Conservation (phyloP, 306 rosid genomes). For the Fragaria vesca region DNA sequence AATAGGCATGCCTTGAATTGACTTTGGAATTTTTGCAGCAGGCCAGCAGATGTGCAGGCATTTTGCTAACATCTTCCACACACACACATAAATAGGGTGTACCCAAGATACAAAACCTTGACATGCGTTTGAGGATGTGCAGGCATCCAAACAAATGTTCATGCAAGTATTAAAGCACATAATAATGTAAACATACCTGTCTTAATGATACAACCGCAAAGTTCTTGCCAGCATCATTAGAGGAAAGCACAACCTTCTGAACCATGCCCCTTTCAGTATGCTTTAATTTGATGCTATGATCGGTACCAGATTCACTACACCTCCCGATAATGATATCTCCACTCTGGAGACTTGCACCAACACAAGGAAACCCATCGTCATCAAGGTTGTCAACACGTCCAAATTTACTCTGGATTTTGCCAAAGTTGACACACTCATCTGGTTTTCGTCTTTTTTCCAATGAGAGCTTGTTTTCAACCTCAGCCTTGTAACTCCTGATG, state of each 20-base stretch:
- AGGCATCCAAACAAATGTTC: background rate
- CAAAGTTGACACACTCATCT: constrained; percentile 78
- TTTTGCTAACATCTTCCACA: background rate
- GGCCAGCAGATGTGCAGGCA: background rate
- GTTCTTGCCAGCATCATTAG: constrained; percentile 93
- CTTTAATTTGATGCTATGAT: constrained; percentile 83
- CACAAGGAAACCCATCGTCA: constrained; percentile 86
- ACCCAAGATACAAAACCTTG: background rate
- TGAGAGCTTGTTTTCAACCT: constrained; percentile 74
- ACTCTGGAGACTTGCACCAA: constrained; percentile 85
- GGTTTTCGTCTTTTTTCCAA: constrained; percentile 71
- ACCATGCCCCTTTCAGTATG: constrained; percentile 96
- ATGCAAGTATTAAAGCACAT: background rate
- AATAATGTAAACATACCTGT: constrained; percentile 55
- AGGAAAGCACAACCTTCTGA: constrained; percentile 87
- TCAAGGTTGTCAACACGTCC: constrained; percentile 95
- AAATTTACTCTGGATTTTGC: constrained; percentile 75
- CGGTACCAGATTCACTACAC: constrained; percentile 84
- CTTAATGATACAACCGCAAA: constrained; percentile 85
- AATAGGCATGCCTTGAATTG: background rate
- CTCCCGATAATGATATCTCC: constrained; percentile 88
- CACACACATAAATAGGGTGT: background rate
- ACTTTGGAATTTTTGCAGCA: background rate
- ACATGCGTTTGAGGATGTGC: background rate
- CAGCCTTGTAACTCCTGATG: constrained; percentile 84